Conservation (phyloP, 2,329 filamentous ascomycete species). For the Anthostomella pinea region DNA sequence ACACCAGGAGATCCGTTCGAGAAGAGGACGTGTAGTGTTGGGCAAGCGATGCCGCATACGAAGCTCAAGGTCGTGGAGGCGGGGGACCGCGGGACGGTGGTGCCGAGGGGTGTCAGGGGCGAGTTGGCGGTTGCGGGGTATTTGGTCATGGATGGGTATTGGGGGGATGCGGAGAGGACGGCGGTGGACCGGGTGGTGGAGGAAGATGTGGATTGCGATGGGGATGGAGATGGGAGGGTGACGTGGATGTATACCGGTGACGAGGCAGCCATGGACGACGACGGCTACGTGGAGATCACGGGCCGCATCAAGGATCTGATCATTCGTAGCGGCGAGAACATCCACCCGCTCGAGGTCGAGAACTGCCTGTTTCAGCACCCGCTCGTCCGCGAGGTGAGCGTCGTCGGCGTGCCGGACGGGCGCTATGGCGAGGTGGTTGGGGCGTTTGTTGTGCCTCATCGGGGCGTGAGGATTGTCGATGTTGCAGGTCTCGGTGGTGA, state of each 20-base stretch:
- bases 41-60: constrained; percentile 81
- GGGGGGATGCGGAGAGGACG: constrained; percentile 68
- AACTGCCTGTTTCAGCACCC: constrained; percentile 77
- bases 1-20: constrained; percentile 69
- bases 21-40: constrained; percentile 73
- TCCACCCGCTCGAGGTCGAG: constrained; percentile 90
- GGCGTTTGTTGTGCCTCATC: constrained; percentile 69
- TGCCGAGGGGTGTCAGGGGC: constrained; percentile 66
- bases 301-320: constrained; percentile 94
- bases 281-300: constrained; percentile 86
- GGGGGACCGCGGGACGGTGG: constrained; percentile 51
- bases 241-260: constrained; percentile 96
- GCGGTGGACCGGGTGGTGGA: constrained; percentile 58
- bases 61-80: constrained; percentile 72
- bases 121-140: constrained; percentile 85
- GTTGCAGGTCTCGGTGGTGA: constrained; percentile 18
- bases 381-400: constrained; percentile 70
- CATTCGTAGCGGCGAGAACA: constrained; percentile 93
- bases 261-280: constrained; percentile 78
- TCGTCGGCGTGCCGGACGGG: constrained; percentile 80
- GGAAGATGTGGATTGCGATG: constrained; percentile 7
- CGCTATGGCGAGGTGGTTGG: constrained; percentile 83
- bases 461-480: constrained; percentile 30
- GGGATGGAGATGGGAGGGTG: constrained; percentile 37
- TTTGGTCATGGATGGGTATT: constrained; percentile 88